Base-by-base conservation (phyloP, 2,329 filamentous ascomycete genomes). In the Cercospora sp. region DNA sequence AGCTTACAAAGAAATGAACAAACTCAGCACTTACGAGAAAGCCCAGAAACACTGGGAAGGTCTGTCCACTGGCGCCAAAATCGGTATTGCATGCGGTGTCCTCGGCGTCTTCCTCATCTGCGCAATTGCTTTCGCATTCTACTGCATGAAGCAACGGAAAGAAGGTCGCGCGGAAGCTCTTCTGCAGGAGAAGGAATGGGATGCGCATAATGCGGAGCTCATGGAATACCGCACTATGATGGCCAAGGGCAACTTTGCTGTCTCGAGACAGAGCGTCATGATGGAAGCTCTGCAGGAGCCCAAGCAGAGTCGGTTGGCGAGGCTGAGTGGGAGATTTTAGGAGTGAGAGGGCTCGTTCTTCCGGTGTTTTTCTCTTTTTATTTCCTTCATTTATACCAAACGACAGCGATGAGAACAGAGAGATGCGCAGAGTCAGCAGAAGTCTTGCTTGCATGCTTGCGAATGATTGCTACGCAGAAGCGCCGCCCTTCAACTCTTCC, bases 71-170 rank as follows among this genome's bases (percentile, higher is more conserved):
- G 82, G 78, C 16, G 83, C 83, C 63, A 85, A 86, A 70, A 81
- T 84, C 63, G 84, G 81, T 53, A 81, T 87, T 65, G 81, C 79
- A 30, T 78, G 78, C 37, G 81, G 79, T 26, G 83, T 82, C 57
- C 76, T 84, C 34, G 81, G 79, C 40, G 78, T 78, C 9, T 78
- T 80, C 12, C 71, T 72, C 32, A 72, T 84, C 26, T 76, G 75
- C 7, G 72, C 79, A 21, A 63, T 74, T 26, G 74, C 72, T 3
- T 76, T 76, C 60, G 71, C 79, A 10, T 80, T 84, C 72, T 85
- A 81, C 78, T 86, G 83, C 74, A 72, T 85, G 70, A 80, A 79
- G 59, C 84, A 86, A 75, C 81, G 85, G 66, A 80, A 81, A 66
- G 79, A 80, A 69, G 85, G 85, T 37, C 81, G 82, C 67, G 80